Conservation (phyloP, 164 flowering plant species). For the Berberis vulgaris region DNA sequence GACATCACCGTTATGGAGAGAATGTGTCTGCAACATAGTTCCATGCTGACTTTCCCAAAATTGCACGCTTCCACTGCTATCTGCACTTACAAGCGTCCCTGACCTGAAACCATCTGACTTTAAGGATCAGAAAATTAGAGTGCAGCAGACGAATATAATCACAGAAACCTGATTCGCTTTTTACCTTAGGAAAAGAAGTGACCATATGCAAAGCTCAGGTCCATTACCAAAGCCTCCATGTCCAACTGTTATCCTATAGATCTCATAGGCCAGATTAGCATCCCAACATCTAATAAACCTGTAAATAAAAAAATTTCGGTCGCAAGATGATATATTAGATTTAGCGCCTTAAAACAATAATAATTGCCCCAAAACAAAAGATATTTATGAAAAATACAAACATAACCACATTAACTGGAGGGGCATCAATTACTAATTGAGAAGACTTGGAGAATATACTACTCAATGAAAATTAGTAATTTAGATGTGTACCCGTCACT, state of each 20-base stretch:
- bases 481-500: too few species aligned
- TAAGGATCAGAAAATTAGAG: background rate
- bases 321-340: too few species aligned
- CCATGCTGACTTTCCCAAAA: too few species aligned
- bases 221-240: conserved; percentile 66
- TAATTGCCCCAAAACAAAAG: background rate
- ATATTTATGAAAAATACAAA: background rate
- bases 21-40: too few species aligned
- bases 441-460: too few species aligned
- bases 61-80: too few species aligned
- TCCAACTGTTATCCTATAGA: conserved; percentile 81
- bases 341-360: background rate
- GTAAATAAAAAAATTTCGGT: conserved; percentile 12
- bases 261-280: conserved; percentile 51
- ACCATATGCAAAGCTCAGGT: conserved; percentile 78
- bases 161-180: background rate
- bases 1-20: too few species aligned
- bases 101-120: background rate
- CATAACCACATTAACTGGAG: background rate
- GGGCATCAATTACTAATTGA: background rate
- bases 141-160: background rate
- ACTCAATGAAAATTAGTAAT: too few species aligned
- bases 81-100: background rate
- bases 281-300: conserved; percentile 96
- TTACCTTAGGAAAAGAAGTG: conserved; percentile 80